phyloP scores from a whole-genome alignment of 2,329 filamentous ascomycete genomes.

The Colletotrichum spinosum region DNA sequence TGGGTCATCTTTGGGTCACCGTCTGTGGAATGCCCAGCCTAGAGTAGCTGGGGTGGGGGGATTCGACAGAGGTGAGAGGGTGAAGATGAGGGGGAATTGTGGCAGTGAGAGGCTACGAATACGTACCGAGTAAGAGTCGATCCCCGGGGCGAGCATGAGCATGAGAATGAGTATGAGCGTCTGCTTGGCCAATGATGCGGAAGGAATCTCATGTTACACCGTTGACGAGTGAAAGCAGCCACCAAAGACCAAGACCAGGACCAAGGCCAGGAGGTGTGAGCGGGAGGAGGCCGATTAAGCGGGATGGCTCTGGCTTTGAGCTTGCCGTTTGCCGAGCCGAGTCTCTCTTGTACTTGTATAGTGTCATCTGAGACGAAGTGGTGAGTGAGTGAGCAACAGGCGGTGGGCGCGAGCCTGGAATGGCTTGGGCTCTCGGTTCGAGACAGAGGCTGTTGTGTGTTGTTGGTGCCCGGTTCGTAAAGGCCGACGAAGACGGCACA shows the following conservation, averaged over 20 bases:
- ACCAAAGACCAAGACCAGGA: neutral
- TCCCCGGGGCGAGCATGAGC: no score
- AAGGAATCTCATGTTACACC: no score
- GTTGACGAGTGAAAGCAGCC: conserved; percentile 1
- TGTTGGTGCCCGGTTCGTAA: conserved; percentile 2
- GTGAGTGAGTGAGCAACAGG: conserved; percentile 3
- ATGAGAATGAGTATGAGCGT: no score
- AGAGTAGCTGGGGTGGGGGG: neutral
- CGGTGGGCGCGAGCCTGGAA: conserved; percentile 6
- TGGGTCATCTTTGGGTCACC: no score
- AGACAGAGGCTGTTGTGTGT: neutral
- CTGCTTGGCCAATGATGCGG: no score
- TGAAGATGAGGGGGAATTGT: neutral
- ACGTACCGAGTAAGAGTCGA: conserved; percentile 12
- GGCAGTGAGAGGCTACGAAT: conserved; percentile 10
- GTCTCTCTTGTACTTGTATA: no score
- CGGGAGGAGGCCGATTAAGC: conserved; percentile 24
- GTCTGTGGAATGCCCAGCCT: neutral
- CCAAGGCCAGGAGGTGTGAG: conserved; percentile 7
- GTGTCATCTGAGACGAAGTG: no score
- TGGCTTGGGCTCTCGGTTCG: neutral
- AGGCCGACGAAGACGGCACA: neutral
- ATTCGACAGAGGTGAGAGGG: neutral
- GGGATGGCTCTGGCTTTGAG: conserved; percentile 8
- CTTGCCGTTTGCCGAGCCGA: no score